Evolutionary conservation across 2,329 filamentous ascomycete genomes (phyloP).

Genomic region (Ceratocystis papillata): DNA sequence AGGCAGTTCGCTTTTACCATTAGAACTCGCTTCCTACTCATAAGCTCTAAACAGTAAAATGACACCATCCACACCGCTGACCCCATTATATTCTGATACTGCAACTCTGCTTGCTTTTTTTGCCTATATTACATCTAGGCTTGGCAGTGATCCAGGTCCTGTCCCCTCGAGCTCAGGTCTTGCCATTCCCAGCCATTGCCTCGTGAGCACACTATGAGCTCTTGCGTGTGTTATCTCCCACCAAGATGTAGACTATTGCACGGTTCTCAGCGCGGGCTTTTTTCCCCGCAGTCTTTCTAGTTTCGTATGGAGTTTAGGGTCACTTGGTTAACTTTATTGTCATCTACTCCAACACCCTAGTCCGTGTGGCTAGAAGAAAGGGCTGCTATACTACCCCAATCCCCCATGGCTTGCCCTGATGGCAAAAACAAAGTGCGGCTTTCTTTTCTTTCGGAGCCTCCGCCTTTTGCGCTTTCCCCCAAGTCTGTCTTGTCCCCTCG

Average conservation of each 20-base stretch:
- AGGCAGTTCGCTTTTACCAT: neutral
- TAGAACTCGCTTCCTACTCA: neutral
- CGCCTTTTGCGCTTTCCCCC: neutral
- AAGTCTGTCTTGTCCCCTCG: neutral
- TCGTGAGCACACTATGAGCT: neutral
- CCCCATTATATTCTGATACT: neutral
- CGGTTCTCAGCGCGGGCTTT: neutral
- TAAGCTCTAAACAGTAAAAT: neutral
- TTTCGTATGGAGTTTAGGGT: neutral
- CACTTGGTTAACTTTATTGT: conserved; percentile 7
- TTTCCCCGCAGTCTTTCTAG: neutral
- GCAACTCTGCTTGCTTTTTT: neutral
- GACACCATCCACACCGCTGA: no score
- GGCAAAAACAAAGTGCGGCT: neutral
- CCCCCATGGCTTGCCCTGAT: neutral
- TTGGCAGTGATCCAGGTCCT: neutral
- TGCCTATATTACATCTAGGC: neutral
- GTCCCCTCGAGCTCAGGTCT: neutral
- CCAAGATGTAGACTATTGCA: neutral
- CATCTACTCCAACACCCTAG: neutral
- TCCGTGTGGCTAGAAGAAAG: neutral
- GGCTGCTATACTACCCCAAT: neutral
- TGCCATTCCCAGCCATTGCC: neutral
- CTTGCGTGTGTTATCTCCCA: neutral
- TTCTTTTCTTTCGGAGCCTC: conserved; percentile 3